These are phyloP conservation scores for Exophiala xenobiotica DNA, from an alignment of 2,329 filamentous ascomycete species.

Conservation along the genomic window DNA sequence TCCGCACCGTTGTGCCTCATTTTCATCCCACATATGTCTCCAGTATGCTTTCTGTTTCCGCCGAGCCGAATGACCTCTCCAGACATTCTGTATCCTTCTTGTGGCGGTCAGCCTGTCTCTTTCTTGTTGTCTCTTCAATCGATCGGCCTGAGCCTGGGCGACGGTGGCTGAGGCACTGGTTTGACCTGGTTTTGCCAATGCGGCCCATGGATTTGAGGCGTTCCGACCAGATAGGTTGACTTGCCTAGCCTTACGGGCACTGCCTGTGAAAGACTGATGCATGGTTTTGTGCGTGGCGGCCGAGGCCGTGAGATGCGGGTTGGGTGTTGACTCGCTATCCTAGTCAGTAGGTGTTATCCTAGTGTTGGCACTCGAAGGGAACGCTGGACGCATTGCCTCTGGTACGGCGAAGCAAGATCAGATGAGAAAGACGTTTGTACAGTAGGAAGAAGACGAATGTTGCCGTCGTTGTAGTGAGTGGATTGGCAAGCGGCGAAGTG, in stretches of 20 bases:
- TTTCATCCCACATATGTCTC: conserved; percentile 62
- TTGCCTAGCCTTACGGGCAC: conserved; percentile 78
- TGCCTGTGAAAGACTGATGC: conserved; percentile 91
- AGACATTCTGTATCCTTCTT: conserved; percentile 72
- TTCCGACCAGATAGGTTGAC: conserved; percentile 89
- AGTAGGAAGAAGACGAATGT: no score
- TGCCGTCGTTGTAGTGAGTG: no score
- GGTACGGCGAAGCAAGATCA: no score
- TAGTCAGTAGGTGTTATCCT: no score
- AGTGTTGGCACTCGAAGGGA: no score
- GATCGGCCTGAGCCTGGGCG: conserved; percentile 82
- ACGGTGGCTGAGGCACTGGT: conserved; percentile 58
- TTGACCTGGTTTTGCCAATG: conserved; percentile 35
- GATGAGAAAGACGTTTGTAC: no score
- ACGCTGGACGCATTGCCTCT: neutral
- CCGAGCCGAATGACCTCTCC: conserved; percentile 73
- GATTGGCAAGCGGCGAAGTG: neutral
- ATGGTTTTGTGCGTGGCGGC: conserved; percentile 49
- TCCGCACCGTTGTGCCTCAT: conserved; percentile 44
- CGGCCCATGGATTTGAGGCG: conserved; percentile 69
- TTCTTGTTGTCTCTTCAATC: conserved; percentile 75
- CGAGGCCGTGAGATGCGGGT: neutral
- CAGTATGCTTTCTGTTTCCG: conserved; percentile 56
- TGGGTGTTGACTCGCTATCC: no score
- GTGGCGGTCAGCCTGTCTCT: conserved; percentile 73